Conservation (phyloP, 2,329 filamentous ascomycete genomes). For the Pyrenophora graminea region DNA sequence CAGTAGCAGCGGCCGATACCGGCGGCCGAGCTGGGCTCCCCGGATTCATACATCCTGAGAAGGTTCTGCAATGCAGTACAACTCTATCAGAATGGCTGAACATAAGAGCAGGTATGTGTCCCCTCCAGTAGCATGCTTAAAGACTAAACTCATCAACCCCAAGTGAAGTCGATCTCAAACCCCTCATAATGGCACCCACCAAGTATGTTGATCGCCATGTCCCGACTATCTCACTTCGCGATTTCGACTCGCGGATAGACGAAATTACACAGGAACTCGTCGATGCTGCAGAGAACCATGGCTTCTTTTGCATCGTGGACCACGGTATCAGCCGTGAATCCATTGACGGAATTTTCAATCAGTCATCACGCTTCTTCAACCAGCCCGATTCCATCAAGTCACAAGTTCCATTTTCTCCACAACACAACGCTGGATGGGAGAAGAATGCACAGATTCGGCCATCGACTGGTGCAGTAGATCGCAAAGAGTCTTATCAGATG, state of each 20-base stretch:
- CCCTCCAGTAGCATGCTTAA: not conserved
- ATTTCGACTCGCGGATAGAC: slow-evolving; percentile 59
- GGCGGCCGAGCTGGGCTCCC: not conserved
- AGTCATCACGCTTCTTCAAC: slow-evolving; percentile 61
- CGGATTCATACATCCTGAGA: not conserved
- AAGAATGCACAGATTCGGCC: slow-evolving; percentile 45
- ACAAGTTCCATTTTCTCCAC: slow-evolving; percentile 55
- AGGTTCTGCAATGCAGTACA: not conserved
- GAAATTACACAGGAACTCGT: slow-evolving; percentile 59
- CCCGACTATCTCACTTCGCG: slow-evolving; percentile 54
- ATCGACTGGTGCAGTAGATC: slow-evolving; percentile 62
- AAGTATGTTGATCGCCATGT: slow-evolving; percentile 16
- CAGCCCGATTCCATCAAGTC: slow-evolving; percentile 51
- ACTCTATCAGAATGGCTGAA: not conserved
- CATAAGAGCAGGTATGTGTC: slow-evolving; percentile 5
- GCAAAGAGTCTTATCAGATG: slow-evolving; percentile 66
- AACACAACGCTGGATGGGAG: slow-evolving; percentile 64
- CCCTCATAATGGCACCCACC: slow-evolving; percentile 15
- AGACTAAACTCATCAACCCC: not conserved
- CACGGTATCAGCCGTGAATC: slow-evolving; percentile 58
- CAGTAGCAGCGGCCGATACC: slow-evolving; percentile 1
- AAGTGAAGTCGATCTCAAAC: not conserved
- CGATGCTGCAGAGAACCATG: slow-evolving; percentile 60
- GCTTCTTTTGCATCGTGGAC: slow-evolving; percentile 64
- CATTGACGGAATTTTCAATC: slow-evolving; percentile 58